Base-by-base conservation (phyloP, 164 flowering plant species). In the Macadamia integrifolia region DNA sequence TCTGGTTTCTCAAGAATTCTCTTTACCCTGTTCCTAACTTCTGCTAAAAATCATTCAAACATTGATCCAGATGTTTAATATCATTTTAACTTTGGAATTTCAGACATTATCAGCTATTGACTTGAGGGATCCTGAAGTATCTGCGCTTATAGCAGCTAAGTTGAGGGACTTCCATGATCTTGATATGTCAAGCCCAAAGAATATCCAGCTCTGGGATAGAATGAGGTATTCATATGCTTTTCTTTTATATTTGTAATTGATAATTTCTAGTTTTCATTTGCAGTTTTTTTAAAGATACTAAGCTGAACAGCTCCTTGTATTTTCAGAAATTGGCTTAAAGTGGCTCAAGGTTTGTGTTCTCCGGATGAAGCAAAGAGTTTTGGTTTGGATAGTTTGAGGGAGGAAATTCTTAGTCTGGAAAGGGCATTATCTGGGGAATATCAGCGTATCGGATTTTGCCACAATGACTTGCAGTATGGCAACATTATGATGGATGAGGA, bases 381-480 rank as follows among this genome's bases (percentile, higher is more conserved):
- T 72, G 11, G 57, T 55, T 77, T 93, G 79, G 88, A 85, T 60
- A 50, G 42, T 31, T 56, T 91, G 2, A 85, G 81, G 29, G 76
- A 81, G 13, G 95, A 91, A 69, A 82, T 91, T 32, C 28, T 11
- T 58, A 9, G 64, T 61, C 73, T 91, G 60, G 89, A 89, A 75
- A 72, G 77, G 67, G 81, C 77, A 58, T 64, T 87, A 65, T 72
- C 85, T 0, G 55, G 31, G 15, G 82, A 71, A 2, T 6, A 59
- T 62, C 89, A 84, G 65, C 79, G 69, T n/a, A 68, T 91, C 28
- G 91, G 88, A 1, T 93, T 93, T 71, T 93, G 98, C 76, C 98
- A 93, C 84, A 93, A 93, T 80, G 98, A 93, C 65, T 73, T 93
- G 74, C 98, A 93, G 65, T 91, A 87, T 76, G 98, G 98, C 31